Evolutionary conservation across 2,329 filamentous ascomycete species (phyloP), one percentile per base, ranked within the genome.

Genomic region (Fusarium agapanthi): DNA sequence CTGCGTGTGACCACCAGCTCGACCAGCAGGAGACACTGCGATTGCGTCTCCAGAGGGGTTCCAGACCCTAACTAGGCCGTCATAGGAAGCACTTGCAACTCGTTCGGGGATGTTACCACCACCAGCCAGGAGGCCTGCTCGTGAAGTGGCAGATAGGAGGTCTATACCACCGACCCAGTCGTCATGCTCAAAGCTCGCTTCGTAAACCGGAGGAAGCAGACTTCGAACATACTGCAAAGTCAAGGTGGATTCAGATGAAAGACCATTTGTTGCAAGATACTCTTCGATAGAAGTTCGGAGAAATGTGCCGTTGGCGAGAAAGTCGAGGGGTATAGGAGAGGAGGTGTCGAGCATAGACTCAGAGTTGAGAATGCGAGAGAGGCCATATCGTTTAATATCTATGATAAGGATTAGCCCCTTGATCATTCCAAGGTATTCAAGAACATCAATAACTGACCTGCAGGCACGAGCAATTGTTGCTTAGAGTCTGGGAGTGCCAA

Each of bases 101-200:
- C 93, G 86, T 54, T 84, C 80, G 24, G 71, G 74, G n/a, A 81
- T 69, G 24, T 59, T 67, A 37, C 47, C 73, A 56, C 75, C 76
- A 12, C 75, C 76, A 76, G 87, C 83, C 51, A 81, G 80, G 54
- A 84, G 84, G 26, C 87, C 90, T 6, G 90, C 89, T 12, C 85
- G 83, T 4, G 93, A 92, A 18, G 87, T 90, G 20, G 83, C 81
- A 0, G 94, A 95, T 30, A 97, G 85, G 9, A 97, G 89, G 81
- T 98, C 95, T 32, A 98, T 90, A 32, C 90, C 89, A 80, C 93
- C 94, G 54, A 99, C 93, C 96, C 96, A 99, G 82, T 98, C 96
- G 79, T 99, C 95, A 81, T 99, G 95, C 84, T 98, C 92, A 81
- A 97, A 99, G 79, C 93, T 96, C 18, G 95, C 92, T 76, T 97